Base-by-base conservation (phyloP, 306 rosid species). In the Prunus fruticosa region DNA sequence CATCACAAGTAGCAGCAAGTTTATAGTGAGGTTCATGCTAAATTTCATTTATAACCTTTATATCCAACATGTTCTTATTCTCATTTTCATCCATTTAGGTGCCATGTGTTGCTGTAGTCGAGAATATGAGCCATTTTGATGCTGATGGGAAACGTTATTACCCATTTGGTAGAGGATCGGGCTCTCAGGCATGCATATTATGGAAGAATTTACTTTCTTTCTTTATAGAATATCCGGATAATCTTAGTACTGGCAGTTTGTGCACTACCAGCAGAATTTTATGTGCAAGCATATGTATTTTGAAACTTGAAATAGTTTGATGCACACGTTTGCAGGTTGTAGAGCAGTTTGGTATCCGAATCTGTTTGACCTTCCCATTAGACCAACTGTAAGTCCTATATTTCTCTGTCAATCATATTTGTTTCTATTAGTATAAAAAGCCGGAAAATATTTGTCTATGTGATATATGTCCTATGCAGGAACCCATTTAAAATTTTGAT, bases 151-250 rank as follows among this genome's bases (percentile, higher is more conserved):
- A 89, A 80, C 93, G 97, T 67, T 84, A 90, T 77, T 92, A 95
- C 84, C 97, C 99, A 43, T 95, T 95, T 70, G 97, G 97, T 72
- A 89, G 91, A 85, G 97, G 99, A 77, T 95, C 99, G 66, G 97
- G 99, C 67, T 83, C 93, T 82, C 91, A 91, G 96, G 99, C 84
- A 89, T 43, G 92, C 71, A 65, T 73, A 73, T 51, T 41, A 0
- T 80, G 51, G 51, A 12, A 64, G 19, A 70, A 15, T 71, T 56
- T 51, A 70, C 70, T 70, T 68, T 75, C 80, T 70, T 75, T 22
- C 34, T 19, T 8, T 2, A 16, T 63, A 20, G 56, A 47, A 32
- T 11, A 50, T 58, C 45, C 45, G 22, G 7, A 64, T 6, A 75
- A 69, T 69, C 73, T 14, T 65, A 68, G 23, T 38, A 20, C 15